Conservation (phyloP, 31 red algal genomes). For the Porphyra umbilicalis region DNA sequence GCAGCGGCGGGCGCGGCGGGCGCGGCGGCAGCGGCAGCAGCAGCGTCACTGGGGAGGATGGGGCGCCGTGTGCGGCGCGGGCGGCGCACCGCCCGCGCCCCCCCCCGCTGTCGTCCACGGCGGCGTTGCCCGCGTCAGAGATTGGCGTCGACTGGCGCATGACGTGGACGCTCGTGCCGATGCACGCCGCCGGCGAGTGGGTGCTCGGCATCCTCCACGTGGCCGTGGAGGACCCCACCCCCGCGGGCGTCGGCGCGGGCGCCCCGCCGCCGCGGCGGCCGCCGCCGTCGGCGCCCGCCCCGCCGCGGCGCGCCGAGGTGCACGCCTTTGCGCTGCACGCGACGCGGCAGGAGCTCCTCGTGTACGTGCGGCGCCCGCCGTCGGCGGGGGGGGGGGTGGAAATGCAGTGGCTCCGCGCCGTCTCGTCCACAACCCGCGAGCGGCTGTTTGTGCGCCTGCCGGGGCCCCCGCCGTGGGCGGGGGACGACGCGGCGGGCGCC, state of each 20-base stretch:
- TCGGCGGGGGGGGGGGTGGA: background rate
- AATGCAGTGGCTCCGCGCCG: background rate
- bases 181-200: background rate
- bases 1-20: too few species aligned
- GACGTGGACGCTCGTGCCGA: background rate
- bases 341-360: background rate
- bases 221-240: background rate
- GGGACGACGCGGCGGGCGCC: background rate
- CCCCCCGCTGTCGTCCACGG: background rate
- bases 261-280: background rate
- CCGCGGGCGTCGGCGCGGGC: background rate
- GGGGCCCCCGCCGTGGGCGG: background rate
- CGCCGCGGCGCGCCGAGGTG: background rate
- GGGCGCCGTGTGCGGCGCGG: too few species aligned
- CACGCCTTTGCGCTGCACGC: conserved; percentile 1
- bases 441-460: background rate
- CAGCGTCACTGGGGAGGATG: too few species aligned
- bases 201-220: background rate
- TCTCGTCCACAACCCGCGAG: background rate
- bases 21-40: background rate
- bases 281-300: background rate
- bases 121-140: background rate
- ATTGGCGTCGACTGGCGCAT: background rate
- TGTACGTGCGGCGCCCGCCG: background rate
- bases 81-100: background rate